Evolutionary conservation across 345 rosid species (phyloP), one percentile per base, ranked within the genome.

Genomic region (Ceriops decandra): DNA sequence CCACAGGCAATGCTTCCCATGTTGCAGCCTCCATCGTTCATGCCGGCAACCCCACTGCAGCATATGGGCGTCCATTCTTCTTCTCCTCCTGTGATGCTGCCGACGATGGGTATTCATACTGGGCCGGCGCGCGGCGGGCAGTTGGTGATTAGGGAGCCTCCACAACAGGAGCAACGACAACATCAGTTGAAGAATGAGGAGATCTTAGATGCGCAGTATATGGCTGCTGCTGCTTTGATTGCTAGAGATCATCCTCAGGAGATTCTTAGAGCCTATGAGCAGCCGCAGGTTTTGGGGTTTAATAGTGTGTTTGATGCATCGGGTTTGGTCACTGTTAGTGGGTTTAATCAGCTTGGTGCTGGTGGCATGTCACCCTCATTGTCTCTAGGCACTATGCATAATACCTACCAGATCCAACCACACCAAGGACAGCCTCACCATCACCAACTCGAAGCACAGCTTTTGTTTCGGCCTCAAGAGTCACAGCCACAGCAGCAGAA

Each of bases 211-310:
- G 82, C 86, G n/a, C 92, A 89, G 57, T 86, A 84, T 38, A 62
- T 82, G 74, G 86, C 88, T 27, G 90, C 89, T n/a, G 84, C 76
- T 5, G 84, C 76, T 5, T 74, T 82, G 31, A 88, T 81, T 10
- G 88, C 84, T 1, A 81, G 89, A 59, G 93, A 88, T 77, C 89
- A 88, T 77, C 88, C 82, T 16, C 84, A 82, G 7, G 88, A 88
- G 67, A 81, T 90, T 86, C 74, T 80, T 52, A 82, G 92, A 61
- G 77, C 69, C 63, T 85, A 77, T 60, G 88, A 83, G 62, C 76
- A 82, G 27, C 82, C 74, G 38, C 81, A 74, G 17, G 67, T 82
- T 57, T 59, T 77, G 74, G 81, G 84, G 80, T 87, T 80, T 63
- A 79, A 74, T 11, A 64, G 74, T 60, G 74, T 77, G 27, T 82